Conservation (phyloP, 148 eudicot species). For the Fagopyrum homotropicum region DNA sequence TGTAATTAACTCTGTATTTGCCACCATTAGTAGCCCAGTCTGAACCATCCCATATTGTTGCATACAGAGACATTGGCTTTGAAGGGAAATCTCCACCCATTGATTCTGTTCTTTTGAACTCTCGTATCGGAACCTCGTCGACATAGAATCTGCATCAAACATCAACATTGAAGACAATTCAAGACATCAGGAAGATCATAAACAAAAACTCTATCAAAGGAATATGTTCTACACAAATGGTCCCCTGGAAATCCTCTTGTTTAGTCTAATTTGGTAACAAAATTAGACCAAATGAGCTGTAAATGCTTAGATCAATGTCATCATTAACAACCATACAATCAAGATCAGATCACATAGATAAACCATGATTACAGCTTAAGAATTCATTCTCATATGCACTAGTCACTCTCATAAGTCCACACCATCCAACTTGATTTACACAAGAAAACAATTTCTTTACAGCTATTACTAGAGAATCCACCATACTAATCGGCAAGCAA, state of each 20-base stretch:
- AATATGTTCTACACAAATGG: too few relatives aligned
- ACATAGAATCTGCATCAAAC: slow-evolving; percentile 20
- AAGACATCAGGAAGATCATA: too few relatives aligned
- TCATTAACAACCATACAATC: too few relatives aligned
- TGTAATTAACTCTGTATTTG: slow-evolving; percentile 19
- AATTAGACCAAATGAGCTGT: too few relatives aligned
- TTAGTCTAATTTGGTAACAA: too few relatives aligned
- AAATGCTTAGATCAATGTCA: too few relatives aligned
- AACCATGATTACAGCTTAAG: not conserved
- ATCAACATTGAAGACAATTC: too few relatives aligned
- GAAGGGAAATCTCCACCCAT: slow-evolving; percentile 32
- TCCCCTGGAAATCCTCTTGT: too few relatives aligned
- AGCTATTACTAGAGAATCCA: not conserved
- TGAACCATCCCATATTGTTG: slow-evolving; percentile 37
- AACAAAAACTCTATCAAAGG: too few relatives aligned
- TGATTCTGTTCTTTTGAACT: slow-evolving; percentile 7
- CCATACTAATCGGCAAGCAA: not conserved
- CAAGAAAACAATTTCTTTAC: not conserved
- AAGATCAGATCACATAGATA: not conserved
- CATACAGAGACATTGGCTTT: slow-evolving; percentile 32
- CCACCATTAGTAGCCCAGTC: slow-evolving; percentile 35
- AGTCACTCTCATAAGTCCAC: not conserved
- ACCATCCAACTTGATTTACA: not conserved
- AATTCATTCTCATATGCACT: not conserved
- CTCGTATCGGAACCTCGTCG: slow-evolving; percentile 29